Evolutionary conservation across 225 moss, liverwort and hornwort species (phyloP), one percentile per base, ranked within the genome.

Genomic region (Physcomitrellopsis africana): DNA sequence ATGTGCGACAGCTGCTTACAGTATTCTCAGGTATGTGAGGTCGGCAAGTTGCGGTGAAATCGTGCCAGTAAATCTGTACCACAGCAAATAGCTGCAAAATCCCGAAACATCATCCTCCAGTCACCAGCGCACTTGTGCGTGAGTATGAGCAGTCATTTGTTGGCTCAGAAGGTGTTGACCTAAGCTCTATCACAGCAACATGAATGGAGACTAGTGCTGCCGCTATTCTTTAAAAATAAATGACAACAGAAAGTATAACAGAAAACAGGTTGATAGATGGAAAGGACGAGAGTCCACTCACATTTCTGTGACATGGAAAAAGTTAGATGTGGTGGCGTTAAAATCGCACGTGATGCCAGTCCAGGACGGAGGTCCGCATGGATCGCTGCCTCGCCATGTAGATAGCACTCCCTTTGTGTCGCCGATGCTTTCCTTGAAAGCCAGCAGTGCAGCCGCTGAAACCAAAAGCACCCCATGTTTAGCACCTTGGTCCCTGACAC

Each of bases 1-100:
- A 18, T 14, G 10, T 41, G 49, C 71, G 32, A 66, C 10, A 27
- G 67, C 45, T 68, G 32, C 87, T 85, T 80, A 85, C 87, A 87
- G 60, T 54, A 24, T 69, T 1, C 0, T 19, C 49, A 87, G 72
- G 63, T 69, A 13, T 17, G 60, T 77, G 58, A 87, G 65, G 41
- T 82, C 82, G 74, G 82, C 84, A 41, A 87, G 75, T 49, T 80
- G 60, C 45, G 82, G 72, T 55, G 84, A 79, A 9, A 87, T 0
- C 5, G 72, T 87, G 74, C 87, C 87, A n/a, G 70, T 60, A 8
- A 87, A 77, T 16, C 64, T 61, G 45, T 12, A 61, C 0, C 11
- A 2, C 3, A 87, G 64, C 0, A 82, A 32, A 72, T 85, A 84
- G 27, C 87, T 87, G 87, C 82, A 85, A 45, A 15, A 66, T 58